Evolutionary conservation across 2,329 filamentous ascomycete genomes (phyloP).

Genomic region (Gaeumannomyces tritici): DNA sequence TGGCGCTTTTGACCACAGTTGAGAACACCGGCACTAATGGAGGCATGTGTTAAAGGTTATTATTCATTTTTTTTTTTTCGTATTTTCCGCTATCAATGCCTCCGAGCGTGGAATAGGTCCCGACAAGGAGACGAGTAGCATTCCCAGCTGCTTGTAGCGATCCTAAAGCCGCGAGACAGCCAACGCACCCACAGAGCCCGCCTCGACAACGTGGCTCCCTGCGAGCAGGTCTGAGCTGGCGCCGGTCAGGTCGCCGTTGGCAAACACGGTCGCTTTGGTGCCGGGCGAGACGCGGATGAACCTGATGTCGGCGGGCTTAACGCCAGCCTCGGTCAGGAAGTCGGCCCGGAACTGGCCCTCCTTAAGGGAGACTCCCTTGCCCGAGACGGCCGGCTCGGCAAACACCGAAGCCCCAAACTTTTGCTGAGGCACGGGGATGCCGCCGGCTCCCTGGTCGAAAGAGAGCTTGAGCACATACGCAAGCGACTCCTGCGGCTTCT

Average conservation of each 20-base stretch:
- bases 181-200: no score
- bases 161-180: no score
- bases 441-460: not conserved
- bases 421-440: constrained; percentile 2
- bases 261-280: not conserved
- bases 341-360: not conserved
- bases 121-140: no score
- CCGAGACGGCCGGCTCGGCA: not conserved
- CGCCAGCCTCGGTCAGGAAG: not conserved
- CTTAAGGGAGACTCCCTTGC: not conserved
- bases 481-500: not conserved
- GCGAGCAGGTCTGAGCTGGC: no score
- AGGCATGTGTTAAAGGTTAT: no score
- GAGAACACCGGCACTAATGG: no score
- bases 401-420: not conserved
- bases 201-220: no score
- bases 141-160: no score
- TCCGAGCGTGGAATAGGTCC: no score
- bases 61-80: no score
- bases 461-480: constrained; percentile 3
- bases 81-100: no score
- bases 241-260: not conserved
- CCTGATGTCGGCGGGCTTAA: not conserved
- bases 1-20: no score
- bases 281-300: not conserved